Conservation (phyloP, 352 stramenopile species). For the Phytophthora sp. region DNA sequence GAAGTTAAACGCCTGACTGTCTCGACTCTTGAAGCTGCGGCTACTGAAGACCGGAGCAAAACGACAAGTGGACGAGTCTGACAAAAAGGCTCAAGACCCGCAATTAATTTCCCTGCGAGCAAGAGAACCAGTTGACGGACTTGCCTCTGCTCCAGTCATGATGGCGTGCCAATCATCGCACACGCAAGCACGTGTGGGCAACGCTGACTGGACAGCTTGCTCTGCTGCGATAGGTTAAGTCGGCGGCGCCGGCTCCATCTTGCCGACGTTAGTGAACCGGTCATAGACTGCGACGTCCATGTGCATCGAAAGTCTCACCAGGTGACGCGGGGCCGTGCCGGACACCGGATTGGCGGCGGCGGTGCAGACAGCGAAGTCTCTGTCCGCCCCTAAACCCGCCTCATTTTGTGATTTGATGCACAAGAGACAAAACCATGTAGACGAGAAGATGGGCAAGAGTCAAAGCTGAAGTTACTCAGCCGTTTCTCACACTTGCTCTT, state of each 20-base stretch:
- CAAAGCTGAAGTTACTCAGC: slow-evolving; percentile 12
- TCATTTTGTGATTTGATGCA: slow-evolving; percentile 21
- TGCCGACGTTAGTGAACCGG: no score
- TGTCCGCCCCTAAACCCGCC: no score
- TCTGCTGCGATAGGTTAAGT: slow-evolving; percentile 21
- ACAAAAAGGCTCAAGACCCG: slow-evolving; percentile 19
- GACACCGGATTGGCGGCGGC: slow-evolving; percentile 34
- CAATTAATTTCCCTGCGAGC: slow-evolving; percentile 12
- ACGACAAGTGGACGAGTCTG: slow-evolving; percentile 27
- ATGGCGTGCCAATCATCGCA: slow-evolving; percentile 24
- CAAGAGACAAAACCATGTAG: slow-evolving; percentile 39
- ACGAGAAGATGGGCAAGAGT: slow-evolving; percentile 32
- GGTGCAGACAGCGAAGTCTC: slow-evolving; percentile 6
- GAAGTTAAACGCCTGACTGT: slow-evolving; percentile 25
- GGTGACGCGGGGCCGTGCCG: slow-evolving; percentile 24
- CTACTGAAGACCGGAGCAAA: slow-evolving; percentile 24
- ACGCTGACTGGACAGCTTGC: slow-evolving; percentile 29
- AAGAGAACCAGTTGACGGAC: slow-evolving; percentile 1
- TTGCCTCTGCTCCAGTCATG: slow-evolving; percentile 29
- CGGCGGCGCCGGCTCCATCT: slow-evolving; percentile 27
- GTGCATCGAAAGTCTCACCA: slow-evolving; percentile 11
- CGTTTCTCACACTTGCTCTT: slow-evolving; percentile 17
- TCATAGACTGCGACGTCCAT: slow-evolving; percentile 15
- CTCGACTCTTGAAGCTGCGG: slow-evolving; percentile 28
- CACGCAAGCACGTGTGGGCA: slow-evolving; percentile 27